Base-by-base conservation (phyloP, 1,284 basidiomycete genomes). In the Fomitopsis schrenkii region DNA sequence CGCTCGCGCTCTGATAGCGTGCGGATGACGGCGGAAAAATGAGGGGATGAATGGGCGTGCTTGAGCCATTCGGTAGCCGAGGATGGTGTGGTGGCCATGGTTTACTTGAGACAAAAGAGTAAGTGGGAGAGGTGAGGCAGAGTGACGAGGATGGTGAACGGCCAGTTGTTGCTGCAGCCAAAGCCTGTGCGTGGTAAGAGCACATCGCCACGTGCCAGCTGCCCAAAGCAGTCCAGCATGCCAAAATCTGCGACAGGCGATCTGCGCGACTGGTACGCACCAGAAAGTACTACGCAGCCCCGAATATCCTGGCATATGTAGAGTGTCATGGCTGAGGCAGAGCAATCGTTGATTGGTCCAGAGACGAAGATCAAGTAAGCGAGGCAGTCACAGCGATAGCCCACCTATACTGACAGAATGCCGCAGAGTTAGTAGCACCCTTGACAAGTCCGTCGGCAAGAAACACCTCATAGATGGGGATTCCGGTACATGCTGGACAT, bases 401-500 rank as follows among this genome's bases (percentile, higher is more conserved):
- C 7, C 6, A 5, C 28, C 30, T 26, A 53, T 26, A 12, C 30
- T 38, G 12, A 44, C 28, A 52, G 33, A 54, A 30, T 41, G 14
- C 28, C 33, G n/a, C 30, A 93, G 91, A 79, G 91, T 93, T 65
- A 92, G 90, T 74, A 92, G 91, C n/a, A 87, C 86, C 2, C 77
- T 92, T n/a, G 88, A 93, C 71, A 93, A 88, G 71, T 83, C 86
- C 2, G 84, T 83, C 14, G 84, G 85, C 10, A 93, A 90, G 74
- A 89, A 87, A 68, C 74, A 83, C 70, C 80, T 93, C 22, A 80
- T 85, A 19, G 91, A 93, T 70, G 79, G 82, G 15, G 88, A 78
- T 68, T 82, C 85, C 61, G 91, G 91, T 72, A 93, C 91, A 22
- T 93, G 91, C 72, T 93, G 91, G 90, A 87, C 90, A 40, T 91